These are phyloP conservation scores for Fusarium brachygibbosum DNA, from an alignment of 2,329 filamentous ascomycete species.

Conservation along the genomic window DNA sequence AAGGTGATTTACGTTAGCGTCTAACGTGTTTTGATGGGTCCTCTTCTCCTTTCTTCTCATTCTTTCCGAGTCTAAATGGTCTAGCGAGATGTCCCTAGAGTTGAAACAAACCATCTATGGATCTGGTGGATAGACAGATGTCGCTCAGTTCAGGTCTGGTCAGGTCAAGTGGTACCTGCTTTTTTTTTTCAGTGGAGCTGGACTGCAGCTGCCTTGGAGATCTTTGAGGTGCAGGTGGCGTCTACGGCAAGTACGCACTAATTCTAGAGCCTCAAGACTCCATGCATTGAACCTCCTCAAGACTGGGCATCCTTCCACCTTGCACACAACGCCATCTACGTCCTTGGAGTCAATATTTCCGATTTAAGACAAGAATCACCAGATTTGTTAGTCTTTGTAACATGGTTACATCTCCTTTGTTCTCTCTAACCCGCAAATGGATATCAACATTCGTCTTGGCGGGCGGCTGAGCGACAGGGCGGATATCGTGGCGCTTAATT, in stretches of 20 bases:
- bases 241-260: slow-evolving; percentile 12
- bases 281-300: not conserved
- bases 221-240: slow-evolving; percentile 11
- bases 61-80: slow-evolving; percentile 18
- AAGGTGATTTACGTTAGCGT: slow-evolving; percentile 13
- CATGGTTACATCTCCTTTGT: not conserved
- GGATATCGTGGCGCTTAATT: slow-evolving; percentile 40
- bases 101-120: slow-evolving; percentile 34
- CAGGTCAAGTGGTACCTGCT: slow-evolving; percentile 6
- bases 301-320: not conserved
- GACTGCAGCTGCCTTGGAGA: slow-evolving; percentile 18
- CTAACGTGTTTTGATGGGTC: slow-evolving; percentile 17
- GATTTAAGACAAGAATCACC: not conserved
- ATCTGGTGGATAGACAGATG: slow-evolving; percentile 22
- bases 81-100: not conserved
- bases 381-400: not conserved
- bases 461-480: slow-evolving; percentile 23
- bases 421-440: slow-evolving; percentile 7
- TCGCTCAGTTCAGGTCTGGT: not conserved
- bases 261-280: slow-evolving; percentile 21
- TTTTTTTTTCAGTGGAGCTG: not conserved
- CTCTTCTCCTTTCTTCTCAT: slow-evolving; percentile 9
- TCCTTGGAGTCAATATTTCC: slow-evolving; percentile 1
- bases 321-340: slow-evolving; percentile 17
- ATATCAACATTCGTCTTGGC: slow-evolving; percentile 15